These are phyloP conservation scores for Bryoglossum gracile DNA, from an alignment of 495 filamentous ascomycete species.

Conservation along the genomic window DNA sequence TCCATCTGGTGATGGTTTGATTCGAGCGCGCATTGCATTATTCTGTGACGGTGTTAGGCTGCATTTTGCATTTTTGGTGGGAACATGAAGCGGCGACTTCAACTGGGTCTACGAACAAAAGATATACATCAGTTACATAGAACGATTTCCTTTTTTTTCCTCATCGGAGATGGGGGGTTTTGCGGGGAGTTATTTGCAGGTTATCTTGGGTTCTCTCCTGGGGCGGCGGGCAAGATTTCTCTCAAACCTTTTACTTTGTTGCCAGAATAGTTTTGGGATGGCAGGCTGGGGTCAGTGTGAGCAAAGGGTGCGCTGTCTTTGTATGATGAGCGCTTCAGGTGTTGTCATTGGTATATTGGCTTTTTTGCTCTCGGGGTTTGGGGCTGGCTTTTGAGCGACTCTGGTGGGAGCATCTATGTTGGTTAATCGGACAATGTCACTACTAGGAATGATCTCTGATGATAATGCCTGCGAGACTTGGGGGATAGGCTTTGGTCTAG, in stretches of 20 bases:
- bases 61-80: constrained; percentile 23
- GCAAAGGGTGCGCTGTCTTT: constrained; percentile 21
- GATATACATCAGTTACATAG: constrained; percentile 26
- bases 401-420: constrained; percentile 21
- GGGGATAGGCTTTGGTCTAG: constrained; percentile 16
- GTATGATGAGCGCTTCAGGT: constrained; percentile 27
- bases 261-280: constrained; percentile 8
- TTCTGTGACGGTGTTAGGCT: constrained; percentile 24
- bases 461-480: constrained; percentile 21
- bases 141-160: constrained; percentile 25
- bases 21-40: constrained; percentile 27
- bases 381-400: constrained; percentile 17
- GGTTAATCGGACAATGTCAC: constrained; percentile 23
- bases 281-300: constrained; percentile 24
- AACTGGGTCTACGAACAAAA: constrained; percentile 22
- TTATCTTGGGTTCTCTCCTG: constrained; percentile 17
- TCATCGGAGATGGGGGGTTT: constrained; percentile 21
- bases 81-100: constrained; percentile 25
- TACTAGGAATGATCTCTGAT: constrained; percentile 19
- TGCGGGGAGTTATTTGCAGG: constrained; percentile 20
- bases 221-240: constrained; percentile 28
- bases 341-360: constrained; percentile 24
- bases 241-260: constrained; percentile 18
- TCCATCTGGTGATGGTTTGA: constrained; percentile 17
- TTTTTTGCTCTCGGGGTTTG: constrained; percentile 5